phyloP scores from a whole-genome alignment of 2,329 filamentous ascomycete species.

The Colletotrichum sp. region DNA sequence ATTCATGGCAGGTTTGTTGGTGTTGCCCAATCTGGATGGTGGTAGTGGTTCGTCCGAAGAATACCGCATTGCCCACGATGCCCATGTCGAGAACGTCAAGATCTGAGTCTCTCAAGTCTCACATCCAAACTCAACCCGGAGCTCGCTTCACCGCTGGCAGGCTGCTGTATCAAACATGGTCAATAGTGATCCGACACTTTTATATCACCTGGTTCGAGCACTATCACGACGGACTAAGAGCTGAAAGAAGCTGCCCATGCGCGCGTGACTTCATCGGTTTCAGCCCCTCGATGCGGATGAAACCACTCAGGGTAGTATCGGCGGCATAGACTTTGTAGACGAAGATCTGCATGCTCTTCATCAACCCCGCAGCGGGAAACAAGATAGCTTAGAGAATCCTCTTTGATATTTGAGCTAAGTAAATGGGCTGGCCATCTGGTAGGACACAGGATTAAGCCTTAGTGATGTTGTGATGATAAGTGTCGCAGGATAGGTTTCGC shows the following conservation, averaged over 20 bases:
- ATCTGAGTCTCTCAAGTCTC: not conserved
- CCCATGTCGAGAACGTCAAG: not conserved
- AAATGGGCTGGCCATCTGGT: conserved; percentile 11
- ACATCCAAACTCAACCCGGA: not conserved
- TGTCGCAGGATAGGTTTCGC: conserved; percentile 12
- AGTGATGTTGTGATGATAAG: conserved; percentile 9
- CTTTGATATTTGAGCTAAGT: conserved; percentile 14
- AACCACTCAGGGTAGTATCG: not conserved
- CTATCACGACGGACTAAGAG: not conserved
- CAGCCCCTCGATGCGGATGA: conserved; percentile 5
- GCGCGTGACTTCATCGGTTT: not conserved
- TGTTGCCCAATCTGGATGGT: not conserved
- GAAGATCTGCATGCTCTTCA: not conserved
- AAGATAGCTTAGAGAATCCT: not conserved
- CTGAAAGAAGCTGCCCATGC: not conserved
- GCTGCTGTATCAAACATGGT: not conserved
- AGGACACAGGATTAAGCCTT: conserved; percentile 3
- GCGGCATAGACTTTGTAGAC: not conserved
- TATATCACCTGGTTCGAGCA: not conserved
- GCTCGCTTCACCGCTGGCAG: not conserved
- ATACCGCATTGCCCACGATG: not conserved
- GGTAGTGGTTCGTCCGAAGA: not conserved
- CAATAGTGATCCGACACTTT: not conserved
- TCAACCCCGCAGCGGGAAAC: not conserved
- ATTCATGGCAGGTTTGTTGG: not conserved